phyloP scores from a whole-genome alignment of 495 filamentous ascomycete species.

The Daldinia decipiens region DNA sequence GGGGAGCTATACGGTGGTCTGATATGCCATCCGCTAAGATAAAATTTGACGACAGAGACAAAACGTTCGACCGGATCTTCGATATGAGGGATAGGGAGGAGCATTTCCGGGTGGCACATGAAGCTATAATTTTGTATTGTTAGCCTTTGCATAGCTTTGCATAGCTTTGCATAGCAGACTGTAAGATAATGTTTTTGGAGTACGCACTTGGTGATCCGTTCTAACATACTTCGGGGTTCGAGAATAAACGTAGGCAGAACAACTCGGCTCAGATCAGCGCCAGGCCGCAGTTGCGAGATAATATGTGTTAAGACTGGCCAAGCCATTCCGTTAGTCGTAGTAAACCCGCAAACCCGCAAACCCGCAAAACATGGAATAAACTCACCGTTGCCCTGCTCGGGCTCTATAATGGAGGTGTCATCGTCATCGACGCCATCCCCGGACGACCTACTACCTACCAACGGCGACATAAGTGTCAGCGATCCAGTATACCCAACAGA shows the following conservation, averaged over 20 bases:
- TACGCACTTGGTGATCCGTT: constrained; percentile 93
- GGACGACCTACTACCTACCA: constrained; percentile 61
- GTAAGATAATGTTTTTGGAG: constrained; percentile 25
- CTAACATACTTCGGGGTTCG: constrained; percentile 96
- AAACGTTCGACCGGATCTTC: constrained; percentile 94
- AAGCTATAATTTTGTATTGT: constrained; percentile 70
- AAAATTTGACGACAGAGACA: constrained; percentile 95
- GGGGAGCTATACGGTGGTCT: constrained; percentile 82
- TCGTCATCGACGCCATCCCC: constrained; percentile 67
- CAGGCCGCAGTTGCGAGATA: constrained; percentile 94
- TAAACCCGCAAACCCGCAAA: not conserved
- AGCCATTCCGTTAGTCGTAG: constrained; percentile 3
- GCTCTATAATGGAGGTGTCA: constrained; percentile 78
- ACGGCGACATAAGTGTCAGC: constrained; percentile 31
- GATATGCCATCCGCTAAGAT: constrained; percentile 98
- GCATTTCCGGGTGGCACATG: constrained; percentile 98
- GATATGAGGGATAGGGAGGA: constrained; percentile 85
- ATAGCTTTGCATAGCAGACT: too few relatives aligned
- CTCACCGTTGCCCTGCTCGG: constrained; percentile 77
- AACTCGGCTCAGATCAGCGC: constrained; percentile 93
- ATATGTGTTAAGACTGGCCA: constrained; percentile 86
- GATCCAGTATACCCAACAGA: not conserved
- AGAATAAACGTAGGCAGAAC: constrained; percentile 97
- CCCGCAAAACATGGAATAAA: constrained; percentile 23
- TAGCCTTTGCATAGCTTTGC: constrained; percentile 40